Evolutionary conservation across 257 asterid species (phyloP), one percentile per base, ranked within the genome.

Genomic region (Penstemon eatonii): DNA sequence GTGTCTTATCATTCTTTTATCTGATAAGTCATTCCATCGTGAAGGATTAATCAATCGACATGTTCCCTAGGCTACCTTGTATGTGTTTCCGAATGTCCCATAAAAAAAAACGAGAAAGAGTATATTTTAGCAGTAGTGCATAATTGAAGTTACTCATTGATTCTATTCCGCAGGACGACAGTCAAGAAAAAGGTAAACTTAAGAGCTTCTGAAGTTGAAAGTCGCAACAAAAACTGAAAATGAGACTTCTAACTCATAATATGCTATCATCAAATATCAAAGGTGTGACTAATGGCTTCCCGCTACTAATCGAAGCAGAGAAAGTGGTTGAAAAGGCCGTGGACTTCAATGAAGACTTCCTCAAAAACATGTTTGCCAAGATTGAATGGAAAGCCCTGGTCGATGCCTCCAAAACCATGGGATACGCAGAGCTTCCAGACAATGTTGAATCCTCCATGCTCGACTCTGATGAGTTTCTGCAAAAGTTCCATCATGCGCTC

Each of bases 201-300:
- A 49, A 54, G 60, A 63, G 64, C 11, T 4, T 5, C 13, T 44
- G 58, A 52, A 54, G 13, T 3, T 38, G n/a, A 12, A 58, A 41
- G 8, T 51, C 33, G 55, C 12, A n/a, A n/a, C 55, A 39, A 39
- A 56, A 38, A 65, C 9, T 6, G 47, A 72, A 56, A 51, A 92
- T 92, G 98, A 87, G 96, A 87, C 96, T 92, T 41, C 72, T 92
- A 62, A 89, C 98, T 25, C 97, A 89, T 65, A 89, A 89, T 56
- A 92, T 92, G 98, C 76, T 92, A 10, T 83, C 98, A 19, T 92
- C 95, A 9, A 92, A 86, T 78, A 87, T 92, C 80, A 89, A 89
- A 78, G 97, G 97, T 1, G 95, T 92, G 36, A 51, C 81, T 0
- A 89, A 79, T 38, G 96, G 96, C 9, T 92, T 83, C 70, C 96